Evolutionary conservation across 1,284 basidiomycete genomes (phyloP), one percentile per base, ranked within the genome.

Genomic region (Leucoagaricus sp.): DNA sequence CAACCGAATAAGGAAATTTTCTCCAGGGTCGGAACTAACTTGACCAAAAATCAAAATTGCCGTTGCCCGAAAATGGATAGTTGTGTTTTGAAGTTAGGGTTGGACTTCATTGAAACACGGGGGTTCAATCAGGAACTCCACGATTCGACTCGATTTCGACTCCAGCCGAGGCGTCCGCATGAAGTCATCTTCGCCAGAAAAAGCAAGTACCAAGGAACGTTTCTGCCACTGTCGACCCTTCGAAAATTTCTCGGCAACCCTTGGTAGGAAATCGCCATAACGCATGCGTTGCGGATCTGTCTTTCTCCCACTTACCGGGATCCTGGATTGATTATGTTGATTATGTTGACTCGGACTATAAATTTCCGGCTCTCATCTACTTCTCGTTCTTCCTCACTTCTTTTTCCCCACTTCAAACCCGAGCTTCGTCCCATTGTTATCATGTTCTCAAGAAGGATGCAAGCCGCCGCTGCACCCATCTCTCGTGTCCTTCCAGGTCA

Each of bases 401-500:
- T 50, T 23, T 49, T 51, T 59, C 51, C 54, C 56, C 50, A 52
- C 4, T 13, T 34, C 47, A 36, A 36, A n/a, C 55, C 46, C 31
- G 42, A 40, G 47, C 44, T 49, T 29, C 53, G 44, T 31, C 52
- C 49, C 45, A 47, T 15, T 31, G 9, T 13, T 21, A 55, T 52
- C 31, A 53, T 41, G 42, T 34, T 49, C 21, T 21, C 42, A 34
- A 48, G 25, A 34, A 51, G 31, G n/a, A 49, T 44, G 40, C 26
- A 47, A 29, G 53, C 25, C 19, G 13, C 21, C 21, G 31, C 49
- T 21, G 33, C 50, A 34, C 34, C 56, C 21, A 42, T 52, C 26
- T 13, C 61, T 21, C 71, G 72, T 51, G 58, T 59, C 19, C 60
- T 77, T 21, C 76, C 76, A 61, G 75, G 76, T 75, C 56, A 45